Base-by-base conservation (phyloP, 495 filamentous ascomycete genomes). In the Xylaria intraflava region DNA sequence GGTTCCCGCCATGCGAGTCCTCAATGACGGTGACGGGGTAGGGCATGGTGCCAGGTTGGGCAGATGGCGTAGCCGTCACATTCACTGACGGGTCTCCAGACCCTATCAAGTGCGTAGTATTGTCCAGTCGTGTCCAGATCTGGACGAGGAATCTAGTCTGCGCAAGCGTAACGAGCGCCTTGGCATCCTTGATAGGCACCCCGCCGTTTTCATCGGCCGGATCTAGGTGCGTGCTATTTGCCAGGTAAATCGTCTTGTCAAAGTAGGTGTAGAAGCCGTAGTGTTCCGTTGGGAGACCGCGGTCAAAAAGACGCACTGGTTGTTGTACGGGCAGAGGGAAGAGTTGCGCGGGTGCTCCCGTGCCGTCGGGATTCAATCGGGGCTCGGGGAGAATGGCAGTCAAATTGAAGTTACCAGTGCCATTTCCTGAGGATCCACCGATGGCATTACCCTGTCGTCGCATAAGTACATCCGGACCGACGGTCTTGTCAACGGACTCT, bases 211-310 rank as follows among this genome's bases (percentile, higher is more conserved):
- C 51, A 60, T 94, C 89, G 12, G 71, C 72, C 0, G 78, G 63
- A n/a, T 64, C 58, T 22, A 69, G 62, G 11, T 68, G 66, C 0
- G 69, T 63, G 6, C 68, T 50, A 22, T 59, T 65, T n/a, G 69
- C 62, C 46, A 90, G 74, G 74, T 90, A 94, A 48, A 94, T 89
- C 5, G 87, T 87, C 58, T 89, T 88, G 68, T 91, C 83, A 68
- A 85, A 97, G 75, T 95, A 95, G 0, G 80, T 86, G 68, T 95
- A 96, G 70, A 96, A 96, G 9, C 88, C 89, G 68, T 94, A 97
- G 70, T 95, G 89, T 65, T 98, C 93, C 0, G 81, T 83, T 2
- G 78, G 71, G 30, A 83, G 69, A 17, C 84, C 90, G 20, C 89
- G 85, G 68, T 97, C 86, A 72, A 87, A 96, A 2, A 97, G 79